Conservation (phyloP, 2,329 filamentous ascomycete species). For the Fusarium pseudoanthophilum region DNA sequence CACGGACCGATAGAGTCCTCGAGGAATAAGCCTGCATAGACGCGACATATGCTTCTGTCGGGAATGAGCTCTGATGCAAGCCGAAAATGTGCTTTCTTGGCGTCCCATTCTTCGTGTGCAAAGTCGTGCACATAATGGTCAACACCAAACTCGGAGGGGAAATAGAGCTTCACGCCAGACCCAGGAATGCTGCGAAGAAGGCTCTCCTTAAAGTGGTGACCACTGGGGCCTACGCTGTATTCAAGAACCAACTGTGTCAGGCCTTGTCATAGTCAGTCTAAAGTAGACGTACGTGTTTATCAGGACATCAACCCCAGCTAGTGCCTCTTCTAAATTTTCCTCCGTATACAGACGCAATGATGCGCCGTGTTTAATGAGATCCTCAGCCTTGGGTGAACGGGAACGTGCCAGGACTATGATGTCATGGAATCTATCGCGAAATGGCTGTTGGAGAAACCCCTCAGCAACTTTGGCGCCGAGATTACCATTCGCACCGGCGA, state of each 20-base stretch:
- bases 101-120: background rate
- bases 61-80: background rate
- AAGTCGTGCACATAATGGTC: constrained; percentile 3
- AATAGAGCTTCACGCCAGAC: background rate
- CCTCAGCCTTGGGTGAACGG: background rate
- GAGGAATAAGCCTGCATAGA: background rate
- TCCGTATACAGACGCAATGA: background rate
- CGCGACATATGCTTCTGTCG: background rate
- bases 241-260: background rate
- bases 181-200: background rate
- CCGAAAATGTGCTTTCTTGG: constrained; percentile 1
- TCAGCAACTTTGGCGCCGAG: background rate
- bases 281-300: background rate
- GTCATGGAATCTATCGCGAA: background rate
- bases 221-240: background rate
- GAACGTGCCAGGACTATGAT: background rate
- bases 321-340: background rate
- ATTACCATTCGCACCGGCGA: background rate
- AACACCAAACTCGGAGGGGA: constrained; percentile 1
- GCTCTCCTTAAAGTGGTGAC: background rate
- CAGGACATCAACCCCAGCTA: background rate
- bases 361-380: background rate
- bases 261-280: background rate
- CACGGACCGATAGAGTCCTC: constrained; percentile 1
- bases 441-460: background rate